phyloP scores from a whole-genome alignment of 768 basidiomycete genomes.

The Cystofilobasidium bisporidii region DNA sequence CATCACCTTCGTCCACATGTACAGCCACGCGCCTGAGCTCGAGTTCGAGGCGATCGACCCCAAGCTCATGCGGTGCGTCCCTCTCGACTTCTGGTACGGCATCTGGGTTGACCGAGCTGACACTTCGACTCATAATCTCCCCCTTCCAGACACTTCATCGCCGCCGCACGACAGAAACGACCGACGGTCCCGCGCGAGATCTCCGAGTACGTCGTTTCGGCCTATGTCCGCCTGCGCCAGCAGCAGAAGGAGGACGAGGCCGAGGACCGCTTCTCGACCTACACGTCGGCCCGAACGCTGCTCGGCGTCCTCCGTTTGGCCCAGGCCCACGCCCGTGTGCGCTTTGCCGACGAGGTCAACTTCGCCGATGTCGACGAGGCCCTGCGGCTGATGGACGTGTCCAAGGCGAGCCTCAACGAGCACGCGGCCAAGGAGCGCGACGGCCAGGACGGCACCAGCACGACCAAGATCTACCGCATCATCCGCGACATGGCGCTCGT shows the following conservation, averaged over 20 bases:
- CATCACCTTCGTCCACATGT: constrained; percentile 97
- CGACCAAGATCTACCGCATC: constrained; percentile 78
- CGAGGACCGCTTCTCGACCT: constrained; percentile 78
- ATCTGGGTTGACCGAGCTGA: background rate
- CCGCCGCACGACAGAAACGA: constrained; percentile 72
- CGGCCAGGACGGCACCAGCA: constrained; percentile 60
- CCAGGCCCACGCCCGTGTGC: constrained; percentile 85
- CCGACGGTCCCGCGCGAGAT: constrained; percentile 83
- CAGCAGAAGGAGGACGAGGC: constrained; percentile 81
- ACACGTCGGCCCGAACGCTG: constrained; percentile 91
- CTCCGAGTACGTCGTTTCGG: constrained; percentile 85
- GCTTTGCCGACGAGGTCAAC: constrained; percentile 69
- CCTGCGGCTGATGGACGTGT: constrained; percentile 89
- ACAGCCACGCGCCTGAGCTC: constrained; percentile 75
- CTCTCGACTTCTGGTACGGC: background rate
- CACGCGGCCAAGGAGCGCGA: constrained; percentile 63
- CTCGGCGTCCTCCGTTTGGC: constrained; percentile 88
- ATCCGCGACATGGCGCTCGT: constrained; percentile 69
- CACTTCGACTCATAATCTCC: constrained; percentile 25
- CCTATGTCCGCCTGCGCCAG: constrained; percentile 91
- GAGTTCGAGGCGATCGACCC: constrained; percentile 79
- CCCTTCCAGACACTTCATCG: constrained; percentile 75
- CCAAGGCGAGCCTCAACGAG: constrained; percentile 72
- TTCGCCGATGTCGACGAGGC: constrained; percentile 92
- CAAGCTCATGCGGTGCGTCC: constrained; percentile 66